A percentile compares a stretch with the other conserved stretches of the same genome.
Evolutionary conservation across 768 basidiomycete genomes (phyloP).

Genomic region (Xerocomellus chrysenteron): DNA sequence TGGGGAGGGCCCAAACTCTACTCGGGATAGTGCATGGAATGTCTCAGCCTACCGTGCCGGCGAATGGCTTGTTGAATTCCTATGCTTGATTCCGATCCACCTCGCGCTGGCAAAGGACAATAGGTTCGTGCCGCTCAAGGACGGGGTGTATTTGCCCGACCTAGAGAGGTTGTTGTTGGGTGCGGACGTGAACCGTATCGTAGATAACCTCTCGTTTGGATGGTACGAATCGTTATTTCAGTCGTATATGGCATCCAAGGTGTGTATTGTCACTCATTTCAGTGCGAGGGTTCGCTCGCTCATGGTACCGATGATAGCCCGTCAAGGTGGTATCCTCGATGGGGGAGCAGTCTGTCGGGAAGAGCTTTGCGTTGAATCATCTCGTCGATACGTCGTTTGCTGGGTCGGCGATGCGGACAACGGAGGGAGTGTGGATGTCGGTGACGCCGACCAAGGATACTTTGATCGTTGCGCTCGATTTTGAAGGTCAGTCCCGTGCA

Average conservation of each 20-base stretch:
- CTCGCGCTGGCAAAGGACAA: constrained; percentile 60
- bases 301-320: constrained; percentile 35
- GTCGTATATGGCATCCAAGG: constrained; percentile 61
- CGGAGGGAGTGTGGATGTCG: constrained; percentile 69
- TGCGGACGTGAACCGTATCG: constrained; percentile 56
- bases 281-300: not conserved
- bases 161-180: constrained; percentile 55
- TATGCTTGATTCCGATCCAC: constrained; percentile 66
- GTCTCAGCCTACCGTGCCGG: constrained; percentile 46
- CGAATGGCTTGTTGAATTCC: constrained; percentile 60
- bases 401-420: constrained; percentile 65
- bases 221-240: constrained; percentile 68
- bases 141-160: constrained; percentile 50
- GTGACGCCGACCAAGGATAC: constrained; percentile 57
- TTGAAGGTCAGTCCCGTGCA: constrained; percentile 45
- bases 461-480: constrained; percentile 59
- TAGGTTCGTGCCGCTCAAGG: constrained; percentile 59
- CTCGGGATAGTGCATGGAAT: constrained; percentile 19
- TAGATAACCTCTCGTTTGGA: constrained; percentile 54
- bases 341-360: constrained; percentile 69
- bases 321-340: constrained; percentile 67
- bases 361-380: constrained; percentile 59
- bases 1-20: not conserved
- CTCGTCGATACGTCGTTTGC: constrained; percentile 64
- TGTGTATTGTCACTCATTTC: constrained; percentile 7